Conservation (phyloP, 139 green algal genomes). For the Nannochloris sp. region DNA sequence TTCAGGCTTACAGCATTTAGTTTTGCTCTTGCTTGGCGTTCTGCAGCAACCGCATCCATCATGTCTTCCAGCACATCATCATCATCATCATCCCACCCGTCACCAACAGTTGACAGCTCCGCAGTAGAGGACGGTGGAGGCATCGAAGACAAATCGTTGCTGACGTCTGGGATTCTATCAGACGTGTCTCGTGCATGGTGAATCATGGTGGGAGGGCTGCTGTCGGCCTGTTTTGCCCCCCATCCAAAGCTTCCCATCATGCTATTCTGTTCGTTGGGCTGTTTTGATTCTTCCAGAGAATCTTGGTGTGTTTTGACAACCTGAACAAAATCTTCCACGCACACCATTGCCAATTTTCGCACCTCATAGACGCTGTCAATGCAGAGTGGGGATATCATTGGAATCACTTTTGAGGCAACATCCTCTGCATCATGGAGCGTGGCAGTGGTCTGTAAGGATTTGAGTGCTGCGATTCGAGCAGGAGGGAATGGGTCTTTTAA, state of each 20-base stretch:
- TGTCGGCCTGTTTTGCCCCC: conserved; percentile 18
- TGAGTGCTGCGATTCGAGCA: conserved; percentile 58
- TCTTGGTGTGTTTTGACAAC: conserved; percentile 20
- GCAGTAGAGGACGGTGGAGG: not conserved
- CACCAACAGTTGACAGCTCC: not conserved
- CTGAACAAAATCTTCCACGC: conserved; percentile 28
- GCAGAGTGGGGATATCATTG: conserved; percentile 59
- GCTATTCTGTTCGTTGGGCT: not conserved
- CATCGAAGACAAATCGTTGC: not conserved
- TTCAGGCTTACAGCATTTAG: conserved; percentile 7
- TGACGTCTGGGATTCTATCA: not conserved
- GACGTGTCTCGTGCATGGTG: not conserved
- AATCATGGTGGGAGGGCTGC: not conserved
- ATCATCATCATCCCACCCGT: conserved; percentile 15
- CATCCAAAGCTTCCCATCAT: not conserved
- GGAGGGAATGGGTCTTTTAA: conserved; percentile 83
- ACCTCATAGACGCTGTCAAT: conserved; percentile 70
- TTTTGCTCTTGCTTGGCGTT: conserved; percentile 15
- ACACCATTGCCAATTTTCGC: conserved; percentile 34
- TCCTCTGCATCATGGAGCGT: conserved; percentile 65
- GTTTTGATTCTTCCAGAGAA: conserved; percentile 2
- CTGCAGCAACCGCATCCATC: conserved; percentile 8
- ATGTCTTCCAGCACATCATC: conserved; percentile 34
- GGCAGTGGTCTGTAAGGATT: conserved; percentile 63
- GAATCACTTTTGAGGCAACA: conserved; percentile 66